Conservation (phyloP, 768 basidiomycete genomes). For the Russula emetica region DNA sequence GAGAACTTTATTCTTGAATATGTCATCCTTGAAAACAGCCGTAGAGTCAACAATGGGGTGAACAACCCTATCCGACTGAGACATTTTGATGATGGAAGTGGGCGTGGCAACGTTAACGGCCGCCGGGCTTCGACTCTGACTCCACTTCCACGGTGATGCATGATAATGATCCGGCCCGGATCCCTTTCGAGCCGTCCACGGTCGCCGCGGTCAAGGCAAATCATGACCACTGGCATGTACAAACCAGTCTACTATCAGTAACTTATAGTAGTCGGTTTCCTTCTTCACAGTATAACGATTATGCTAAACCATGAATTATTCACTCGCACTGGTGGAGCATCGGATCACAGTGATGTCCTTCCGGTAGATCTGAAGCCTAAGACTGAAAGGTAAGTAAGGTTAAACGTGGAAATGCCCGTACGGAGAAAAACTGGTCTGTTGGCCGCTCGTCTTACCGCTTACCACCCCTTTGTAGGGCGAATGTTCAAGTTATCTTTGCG, state of each 20-base stretch:
- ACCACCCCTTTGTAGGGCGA: not conserved
- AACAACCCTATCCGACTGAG: conserved; percentile 38
- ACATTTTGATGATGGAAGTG: conserved; percentile 33
- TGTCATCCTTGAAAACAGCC: conserved; percentile 65
- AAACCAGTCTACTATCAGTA: no score
- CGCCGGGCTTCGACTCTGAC: no score
- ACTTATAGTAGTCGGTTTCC: no score
- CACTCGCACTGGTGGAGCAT: not conserved
- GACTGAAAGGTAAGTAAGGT: no score
- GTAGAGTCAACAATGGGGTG: conserved; percentile 51
- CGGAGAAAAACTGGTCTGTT: not conserved
- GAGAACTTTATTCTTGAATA: conserved; percentile 88
- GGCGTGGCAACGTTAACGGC: not conserved
- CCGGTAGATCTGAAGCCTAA: not conserved
- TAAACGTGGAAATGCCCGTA: no score
- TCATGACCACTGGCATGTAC: no score
- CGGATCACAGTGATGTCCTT: not conserved
- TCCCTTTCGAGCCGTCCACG: no score
- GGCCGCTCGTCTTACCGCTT: not conserved
- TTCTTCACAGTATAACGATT: no score
- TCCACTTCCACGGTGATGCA: no score
- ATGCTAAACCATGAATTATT: not conserved
- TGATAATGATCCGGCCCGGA: not conserved
- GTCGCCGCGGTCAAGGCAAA: no score
- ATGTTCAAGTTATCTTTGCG: not conserved